These are phyloP conservation scores for Scheffersomyces ergatensis DNA, from an alignment of 805 yeast genomes.

Conservation along the genomic window DNA sequence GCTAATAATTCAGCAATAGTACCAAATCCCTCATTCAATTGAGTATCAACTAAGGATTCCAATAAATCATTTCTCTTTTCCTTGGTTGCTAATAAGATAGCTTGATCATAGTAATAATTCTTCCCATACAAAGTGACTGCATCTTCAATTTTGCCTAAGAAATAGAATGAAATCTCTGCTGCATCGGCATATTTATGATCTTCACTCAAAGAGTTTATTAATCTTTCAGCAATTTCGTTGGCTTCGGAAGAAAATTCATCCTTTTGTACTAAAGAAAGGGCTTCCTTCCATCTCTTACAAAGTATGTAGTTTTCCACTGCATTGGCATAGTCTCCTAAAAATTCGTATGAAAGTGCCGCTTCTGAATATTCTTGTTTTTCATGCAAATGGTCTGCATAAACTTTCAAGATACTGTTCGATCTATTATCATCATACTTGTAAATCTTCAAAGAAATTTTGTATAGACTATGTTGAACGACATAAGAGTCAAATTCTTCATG, in stretches of 20 bases:
- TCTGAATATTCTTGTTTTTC: slow-evolving; percentile 60
- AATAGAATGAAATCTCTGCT: slow-evolving; percentile 68
- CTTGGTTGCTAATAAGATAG: slow-evolving; percentile 60
- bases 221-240: slow-evolving; percentile 43
- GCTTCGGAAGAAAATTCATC: slow-evolving; percentile 19
- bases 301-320: slow-evolving; percentile 70
- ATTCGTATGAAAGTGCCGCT: slow-evolving; percentile 78
- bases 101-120: slow-evolving; percentile 71
- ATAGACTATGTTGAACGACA: slow-evolving; percentile 67
- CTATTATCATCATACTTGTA: slow-evolving; percentile 57
- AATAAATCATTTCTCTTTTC: slow-evolving; percentile 46
- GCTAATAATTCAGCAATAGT: slow-evolving; percentile 82
- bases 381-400: slow-evolving; percentile 63
- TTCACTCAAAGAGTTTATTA: slow-evolving; percentile 60
- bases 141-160: slow-evolving; percentile 57
- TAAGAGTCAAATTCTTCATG: slow-evolving; percentile 62
- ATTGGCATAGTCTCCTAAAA: slow-evolving; percentile 48
- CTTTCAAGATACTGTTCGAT: slow-evolving; percentile 50
- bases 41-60: slow-evolving; percentile 63
- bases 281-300: slow-evolving; percentile 84
- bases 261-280: slow-evolving; percentile 57
- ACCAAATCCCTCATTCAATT: slow-evolving; percentile 85
- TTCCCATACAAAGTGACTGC: slow-evolving; percentile 72
- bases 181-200: slow-evolving; percentile 77
- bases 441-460: slow-evolving; percentile 62